Percentiles rank a stretch among this genome's conserved stretches.
These are phyloP conservation scores for Blastocladiella emersonii DNA, from an alignment of 371 early-diverging fungal genomes.

Conservation along the genomic window DNA sequence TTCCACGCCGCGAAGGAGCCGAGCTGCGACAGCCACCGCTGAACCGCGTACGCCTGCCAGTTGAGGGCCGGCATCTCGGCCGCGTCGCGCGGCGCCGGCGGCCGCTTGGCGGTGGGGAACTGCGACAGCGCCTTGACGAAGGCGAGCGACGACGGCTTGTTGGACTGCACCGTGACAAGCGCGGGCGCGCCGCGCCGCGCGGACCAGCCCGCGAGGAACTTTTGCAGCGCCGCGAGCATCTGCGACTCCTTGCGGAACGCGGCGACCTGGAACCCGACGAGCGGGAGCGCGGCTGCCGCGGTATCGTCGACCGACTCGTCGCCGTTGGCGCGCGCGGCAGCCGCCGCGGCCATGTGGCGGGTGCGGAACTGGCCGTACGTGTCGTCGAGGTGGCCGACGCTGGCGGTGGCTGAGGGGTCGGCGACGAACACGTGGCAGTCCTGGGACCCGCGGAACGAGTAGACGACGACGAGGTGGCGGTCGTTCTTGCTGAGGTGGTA, in stretches of 20 bases:
- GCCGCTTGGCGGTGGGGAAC: not conserved
- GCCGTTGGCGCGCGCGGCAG: too few species aligned
- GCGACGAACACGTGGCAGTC: conserved; percentile 41
- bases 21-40: conserved; percentile 55
- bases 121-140: not conserved
- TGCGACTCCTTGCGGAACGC: not conserved
- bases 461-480: not conserved
- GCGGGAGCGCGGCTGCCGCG: not conserved
- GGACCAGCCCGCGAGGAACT: conserved; percentile 34
- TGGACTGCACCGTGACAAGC: conserved; percentile 51
- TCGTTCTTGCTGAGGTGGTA: not conserved
- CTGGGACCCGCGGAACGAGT: conserved; percentile 7
- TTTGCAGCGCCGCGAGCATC: conserved; percentile 13
- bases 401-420: conserved; percentile 12
- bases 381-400: conserved; percentile 4
- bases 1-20: conserved; percentile 56
- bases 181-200: conserved; percentile 49
- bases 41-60: conserved; percentile 62
- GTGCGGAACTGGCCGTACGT: not conserved
- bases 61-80: conserved; percentile 52
- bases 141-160: conserved; percentile 9
- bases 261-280: not conserved
- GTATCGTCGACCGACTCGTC: too few species aligned
- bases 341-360: not conserved
- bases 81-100: not conserved